A percentile compares a stretch with the other conserved stretches of the same genome.
Conservation (phyloP, 768 basidiomycete genomes). For the Amylocystis lapponica region DNA sequence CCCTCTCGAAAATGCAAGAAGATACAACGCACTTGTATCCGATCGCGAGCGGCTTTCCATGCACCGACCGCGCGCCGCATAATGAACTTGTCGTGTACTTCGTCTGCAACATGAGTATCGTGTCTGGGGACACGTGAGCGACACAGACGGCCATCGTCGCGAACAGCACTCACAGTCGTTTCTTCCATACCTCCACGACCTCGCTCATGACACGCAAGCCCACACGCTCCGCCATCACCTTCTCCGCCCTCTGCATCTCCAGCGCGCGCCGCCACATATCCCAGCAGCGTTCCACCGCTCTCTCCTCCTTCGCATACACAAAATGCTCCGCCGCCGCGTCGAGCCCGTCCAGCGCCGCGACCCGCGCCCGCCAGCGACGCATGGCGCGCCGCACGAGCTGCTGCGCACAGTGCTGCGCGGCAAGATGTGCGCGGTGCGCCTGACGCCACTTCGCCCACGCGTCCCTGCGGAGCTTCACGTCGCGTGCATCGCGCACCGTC, state of each 20-base stretch:
- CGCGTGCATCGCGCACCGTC: constrained; percentile 48
- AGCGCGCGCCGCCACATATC: constrained; percentile 49
- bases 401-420: constrained; percentile 45
- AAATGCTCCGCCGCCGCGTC: constrained; percentile 49
- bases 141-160: not conserved
- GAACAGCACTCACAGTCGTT: constrained; percentile 39
- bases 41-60: constrained; percentile 51
- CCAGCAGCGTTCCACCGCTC: constrained; percentile 40
- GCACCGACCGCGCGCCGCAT: constrained; percentile 41
- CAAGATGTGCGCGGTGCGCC: constrained; percentile 42
- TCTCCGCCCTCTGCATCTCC: constrained; percentile 41
- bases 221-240: constrained; percentile 36
- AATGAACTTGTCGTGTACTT: constrained; percentile 35
- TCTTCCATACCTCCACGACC: constrained; percentile 53
- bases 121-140: constrained; percentile 30
- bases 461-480: constrained; percentile 46
- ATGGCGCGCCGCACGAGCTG: constrained; percentile 40
- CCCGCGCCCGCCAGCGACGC: constrained; percentile 45
- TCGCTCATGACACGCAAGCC: constrained; percentile 43
- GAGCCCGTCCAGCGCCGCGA: constrained; percentile 36
- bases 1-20: not conserved
- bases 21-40: constrained; percentile 42
- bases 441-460: constrained; percentile 68
- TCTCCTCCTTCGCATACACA: constrained; percentile 32
- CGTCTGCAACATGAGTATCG: constrained; percentile 37